Evolutionary conservation across 78 protist genomes (phyloP).

Genomic region (Dictyostelium citrinum): DNA sequence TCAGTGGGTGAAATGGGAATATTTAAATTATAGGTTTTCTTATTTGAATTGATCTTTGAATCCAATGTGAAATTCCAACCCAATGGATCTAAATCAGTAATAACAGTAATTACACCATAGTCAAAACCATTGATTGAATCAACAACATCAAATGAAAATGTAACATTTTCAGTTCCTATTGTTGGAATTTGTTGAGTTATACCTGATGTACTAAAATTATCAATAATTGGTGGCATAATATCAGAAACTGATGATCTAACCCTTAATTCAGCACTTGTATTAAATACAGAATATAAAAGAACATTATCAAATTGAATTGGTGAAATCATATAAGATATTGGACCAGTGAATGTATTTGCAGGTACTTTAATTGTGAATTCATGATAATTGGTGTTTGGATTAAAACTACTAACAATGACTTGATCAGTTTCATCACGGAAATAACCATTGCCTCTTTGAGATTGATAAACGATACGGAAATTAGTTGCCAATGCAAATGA

Average conservation of each 20-base stretch:
- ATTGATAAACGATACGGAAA: not conserved
- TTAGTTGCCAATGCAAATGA: not conserved
- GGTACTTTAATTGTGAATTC: not conserved
- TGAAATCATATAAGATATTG: not conserved
- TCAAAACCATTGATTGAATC: constrained; percentile 18
- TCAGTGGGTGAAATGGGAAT: not conserved
- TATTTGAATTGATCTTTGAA: not conserved
- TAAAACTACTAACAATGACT: not conserved
- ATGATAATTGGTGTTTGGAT: not conserved
- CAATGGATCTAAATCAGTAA: not conserved
- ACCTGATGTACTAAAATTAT: too few relatives aligned
- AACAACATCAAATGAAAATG: not conserved
- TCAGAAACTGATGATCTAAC: not conserved
- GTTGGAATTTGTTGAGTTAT: too few relatives aligned
- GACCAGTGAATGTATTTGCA: not conserved
- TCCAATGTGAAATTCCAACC: not conserved
- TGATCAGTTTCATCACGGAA: not conserved
- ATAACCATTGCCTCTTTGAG: not conserved
- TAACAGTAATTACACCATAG: not conserved
- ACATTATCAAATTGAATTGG: not conserved
- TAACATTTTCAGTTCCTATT: not conserved
- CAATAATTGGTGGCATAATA: not conserved
- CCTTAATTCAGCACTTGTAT: not conserved
- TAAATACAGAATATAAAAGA: not conserved
- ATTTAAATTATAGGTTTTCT: not conserved